Percentiles rank a stretch among this genome's conserved stretches.
Conservation (phyloP, 257 asterid species). For the Knoxia roxburghii region DNA sequence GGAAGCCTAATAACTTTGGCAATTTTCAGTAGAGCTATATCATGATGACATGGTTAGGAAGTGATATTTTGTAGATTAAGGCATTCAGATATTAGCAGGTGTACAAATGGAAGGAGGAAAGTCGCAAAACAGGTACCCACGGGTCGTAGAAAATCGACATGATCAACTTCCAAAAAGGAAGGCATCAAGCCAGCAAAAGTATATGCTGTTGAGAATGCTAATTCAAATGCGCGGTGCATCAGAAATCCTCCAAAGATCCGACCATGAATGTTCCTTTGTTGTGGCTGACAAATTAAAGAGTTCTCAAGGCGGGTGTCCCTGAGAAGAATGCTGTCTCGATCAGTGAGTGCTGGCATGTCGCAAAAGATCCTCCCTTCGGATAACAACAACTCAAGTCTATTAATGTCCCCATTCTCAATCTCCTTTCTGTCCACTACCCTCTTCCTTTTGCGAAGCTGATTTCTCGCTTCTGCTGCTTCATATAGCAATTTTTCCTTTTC, state of each 20-base stretch:
- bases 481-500: constrained; percentile 63
- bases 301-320: constrained; percentile 86
- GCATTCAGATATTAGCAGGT: not conserved
- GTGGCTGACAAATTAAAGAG: constrained; percentile 96
- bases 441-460: constrained; percentile 59
- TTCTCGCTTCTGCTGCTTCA: constrained; percentile 77
- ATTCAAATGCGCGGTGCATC: constrained; percentile 87
- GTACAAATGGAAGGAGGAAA: not conserved
- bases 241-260: constrained; percentile 95
- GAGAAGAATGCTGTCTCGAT: constrained; percentile 87
- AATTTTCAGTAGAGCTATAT: not conserved
- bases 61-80: not conserved
- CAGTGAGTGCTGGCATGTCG: constrained; percentile 97
- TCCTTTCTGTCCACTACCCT: constrained; percentile 36
- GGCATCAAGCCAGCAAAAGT: constrained; percentile 97
- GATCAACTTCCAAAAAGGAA: constrained; percentile 85
- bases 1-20: not conserved
- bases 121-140: constrained; percentile 34
- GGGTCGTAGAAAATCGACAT: constrained; percentile 88
- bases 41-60: not conserved
- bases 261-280: constrained; percentile 94
- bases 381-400: constrained; percentile 51
- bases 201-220: constrained; percentile 85
- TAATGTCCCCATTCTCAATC: constrained; percentile 51
- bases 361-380: constrained; percentile 89